These are phyloP conservation scores for Ensete ventricosum DNA, from an alignment of 176 grass and related monocot genomes.

Conservation along the genomic window DNA sequence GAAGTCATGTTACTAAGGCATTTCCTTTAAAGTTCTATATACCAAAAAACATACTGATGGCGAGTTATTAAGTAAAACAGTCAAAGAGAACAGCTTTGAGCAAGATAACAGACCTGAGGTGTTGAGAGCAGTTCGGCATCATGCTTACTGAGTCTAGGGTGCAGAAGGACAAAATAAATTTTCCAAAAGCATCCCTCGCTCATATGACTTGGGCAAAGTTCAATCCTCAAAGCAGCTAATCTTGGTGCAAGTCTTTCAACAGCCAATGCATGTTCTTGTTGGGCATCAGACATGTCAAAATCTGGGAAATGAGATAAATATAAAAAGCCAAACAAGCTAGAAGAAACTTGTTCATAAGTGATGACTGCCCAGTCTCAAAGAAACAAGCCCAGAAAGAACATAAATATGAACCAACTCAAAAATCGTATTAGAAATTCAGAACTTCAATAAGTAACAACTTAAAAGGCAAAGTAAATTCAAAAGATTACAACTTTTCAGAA, in stretches of 20 bases:
- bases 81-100: background rate
- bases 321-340: slow-evolving; percentile 4
- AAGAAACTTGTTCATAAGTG: background rate
- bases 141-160: slow-evolving; percentile 56
- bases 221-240: slow-evolving; percentile 70
- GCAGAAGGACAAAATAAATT: slow-evolving; percentile 86
- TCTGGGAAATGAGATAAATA: slow-evolving; percentile 27
- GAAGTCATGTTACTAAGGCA: background rate
- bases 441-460: no score
- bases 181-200: slow-evolving; percentile 85
- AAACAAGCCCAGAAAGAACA: background rate
- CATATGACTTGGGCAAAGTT: slow-evolving; percentile 72
- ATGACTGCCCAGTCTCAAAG: background rate
- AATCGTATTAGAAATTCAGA: no score
- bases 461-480: no score
- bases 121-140: slow-evolving; percentile 53
- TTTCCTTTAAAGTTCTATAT: background rate
- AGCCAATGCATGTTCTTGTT: slow-evolving; percentile 65
- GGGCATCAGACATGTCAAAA: slow-evolving; percentile 74
- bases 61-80: background rate
- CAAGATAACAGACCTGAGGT: slow-evolving; percentile 46
- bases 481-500: no score
- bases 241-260: slow-evolving; percentile 62
- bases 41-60: background rate
- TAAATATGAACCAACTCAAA: no score